A percentile compares a stretch with the other conserved stretches of the same genome.
phyloP scores from a whole-genome alignment of 257 asterid genomes.

The Eustoma russellianum region DNA sequence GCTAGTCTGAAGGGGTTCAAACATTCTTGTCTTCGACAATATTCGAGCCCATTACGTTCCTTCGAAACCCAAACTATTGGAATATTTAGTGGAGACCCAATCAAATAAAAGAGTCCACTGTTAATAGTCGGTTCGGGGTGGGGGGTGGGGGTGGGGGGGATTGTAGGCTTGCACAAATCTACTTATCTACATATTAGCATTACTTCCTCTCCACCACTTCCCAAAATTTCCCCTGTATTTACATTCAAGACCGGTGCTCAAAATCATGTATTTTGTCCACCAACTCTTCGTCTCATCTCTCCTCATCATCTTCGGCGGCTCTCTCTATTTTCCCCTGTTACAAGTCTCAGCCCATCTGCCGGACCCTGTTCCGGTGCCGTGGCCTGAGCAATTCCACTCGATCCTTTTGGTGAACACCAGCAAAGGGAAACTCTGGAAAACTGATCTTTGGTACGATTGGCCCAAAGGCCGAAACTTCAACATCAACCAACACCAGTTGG shows the following conservation, averaged over 20 bases:
- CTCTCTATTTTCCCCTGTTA: slow-evolving; percentile 1
- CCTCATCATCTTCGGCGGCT: slow-evolving; percentile 10
- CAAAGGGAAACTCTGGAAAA: slow-evolving; percentile 31
- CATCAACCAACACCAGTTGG: slow-evolving; percentile 59
- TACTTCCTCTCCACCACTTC: no score
- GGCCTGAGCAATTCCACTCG: slow-evolving; percentile 83
- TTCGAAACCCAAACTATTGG: no score
- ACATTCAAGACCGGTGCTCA: background rate
- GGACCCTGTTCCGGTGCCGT: slow-evolving; percentile 43
- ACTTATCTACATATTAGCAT: no score
- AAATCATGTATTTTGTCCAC: slow-evolving; percentile 1
- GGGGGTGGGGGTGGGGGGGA: no score
- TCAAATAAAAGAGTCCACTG: no score
- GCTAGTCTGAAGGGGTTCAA: no score
- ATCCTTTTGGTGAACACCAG: slow-evolving; percentile 37
- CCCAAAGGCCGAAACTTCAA: slow-evolving; percentile 65
- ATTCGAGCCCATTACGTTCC: no score
- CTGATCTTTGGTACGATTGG: slow-evolving; percentile 65
- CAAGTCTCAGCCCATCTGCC: slow-evolving; percentile 10
- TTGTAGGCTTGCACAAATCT: no score
- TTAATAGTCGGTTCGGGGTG: no score
- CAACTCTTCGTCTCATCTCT: slow-evolving; percentile 2
- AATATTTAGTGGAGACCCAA: no score
- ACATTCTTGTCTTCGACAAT: no score
- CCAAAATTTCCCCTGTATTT: no score